These are phyloP conservation scores for Monarda citriodora DNA, from an alignment of 305 asterid genomes.

Conservation along the genomic window DNA sequence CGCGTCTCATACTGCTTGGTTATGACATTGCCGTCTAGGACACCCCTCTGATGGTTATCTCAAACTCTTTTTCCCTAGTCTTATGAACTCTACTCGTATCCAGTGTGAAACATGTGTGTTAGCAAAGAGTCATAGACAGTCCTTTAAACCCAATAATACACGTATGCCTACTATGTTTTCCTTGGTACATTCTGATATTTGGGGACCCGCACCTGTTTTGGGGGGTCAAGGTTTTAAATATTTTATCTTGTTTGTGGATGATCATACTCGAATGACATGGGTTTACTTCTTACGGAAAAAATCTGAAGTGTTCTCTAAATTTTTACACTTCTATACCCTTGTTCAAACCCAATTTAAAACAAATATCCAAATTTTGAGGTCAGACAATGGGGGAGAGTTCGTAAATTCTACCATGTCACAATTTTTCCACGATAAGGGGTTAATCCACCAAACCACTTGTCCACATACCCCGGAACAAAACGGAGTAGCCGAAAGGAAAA, in stretches of 20 bases:
- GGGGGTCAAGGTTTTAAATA: background rate
- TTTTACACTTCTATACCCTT: background rate
- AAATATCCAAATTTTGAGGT: background rate
- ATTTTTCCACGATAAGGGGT: background rate
- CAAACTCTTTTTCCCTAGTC: background rate
- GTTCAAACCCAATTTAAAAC: background rate
- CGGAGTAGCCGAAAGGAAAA: background rate
- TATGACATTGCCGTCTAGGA: constrained; percentile 2
- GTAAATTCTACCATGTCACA: background rate
- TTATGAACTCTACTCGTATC: background rate
- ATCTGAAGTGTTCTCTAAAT: background rate
- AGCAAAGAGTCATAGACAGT: background rate
- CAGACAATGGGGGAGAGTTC: background rate
- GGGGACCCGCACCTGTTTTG: constrained; percentile 6
- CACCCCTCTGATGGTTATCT: background rate
- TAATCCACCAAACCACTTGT: background rate
- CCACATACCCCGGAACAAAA: background rate
- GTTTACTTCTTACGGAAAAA: background rate
- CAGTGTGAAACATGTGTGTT: background rate
- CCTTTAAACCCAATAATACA: background rate
- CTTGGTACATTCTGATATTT: constrained; percentile 7
- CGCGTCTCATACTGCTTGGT: background rate
- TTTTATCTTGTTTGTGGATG: constrained; percentile 9
- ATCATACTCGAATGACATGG: constrained; percentile 9
- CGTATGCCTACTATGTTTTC: background rate